These are phyloP conservation scores for Chaetomium olivaceum DNA, from an alignment of 2,329 filamentous ascomycete genomes.

Conservation along the genomic window DNA sequence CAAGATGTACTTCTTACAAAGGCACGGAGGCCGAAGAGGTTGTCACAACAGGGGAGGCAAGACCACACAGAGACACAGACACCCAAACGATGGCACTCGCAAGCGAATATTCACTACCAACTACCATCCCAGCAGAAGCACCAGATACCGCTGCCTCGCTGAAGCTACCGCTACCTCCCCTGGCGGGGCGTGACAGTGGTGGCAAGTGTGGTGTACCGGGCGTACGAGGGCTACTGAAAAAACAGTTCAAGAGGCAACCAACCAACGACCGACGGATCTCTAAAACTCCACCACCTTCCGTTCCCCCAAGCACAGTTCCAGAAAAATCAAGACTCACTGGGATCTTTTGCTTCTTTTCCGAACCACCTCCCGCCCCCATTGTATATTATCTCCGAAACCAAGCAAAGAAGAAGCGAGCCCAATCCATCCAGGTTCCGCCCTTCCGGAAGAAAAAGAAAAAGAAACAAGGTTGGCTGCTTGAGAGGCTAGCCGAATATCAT, in stretches of 20 bases:
- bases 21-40: neutral
- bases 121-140: slow-evolving; percentile 5
- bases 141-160: neutral
- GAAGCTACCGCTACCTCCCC: neutral
- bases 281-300: slow-evolving; percentile 3
- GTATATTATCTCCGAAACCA: slow-evolving; percentile 7
- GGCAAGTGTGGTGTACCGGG: neutral
- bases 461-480: neutral
- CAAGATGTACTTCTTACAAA: neutral
- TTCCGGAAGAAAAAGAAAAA: slow-evolving; percentile 4
- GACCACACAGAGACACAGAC: neutral
- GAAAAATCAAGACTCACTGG: slow-evolving; percentile 2
- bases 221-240: neutral
- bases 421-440: slow-evolving; percentile 10
- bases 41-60: neutral
- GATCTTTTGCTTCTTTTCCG: slow-evolving; percentile 12
- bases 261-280: slow-evolving; percentile 8
- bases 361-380: neutral
- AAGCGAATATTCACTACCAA: slow-evolving; percentile 3
- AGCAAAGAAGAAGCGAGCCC: slow-evolving; percentile 6
- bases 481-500: slow-evolving; percentile 8
- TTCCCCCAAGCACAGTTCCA: neutral
- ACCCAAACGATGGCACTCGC: neutral
- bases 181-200: neutral
- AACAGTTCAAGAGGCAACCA: neutral